Conservation (phyloP, 2,329 filamentous ascomycete genomes). For the Graphium sp. region DNA sequence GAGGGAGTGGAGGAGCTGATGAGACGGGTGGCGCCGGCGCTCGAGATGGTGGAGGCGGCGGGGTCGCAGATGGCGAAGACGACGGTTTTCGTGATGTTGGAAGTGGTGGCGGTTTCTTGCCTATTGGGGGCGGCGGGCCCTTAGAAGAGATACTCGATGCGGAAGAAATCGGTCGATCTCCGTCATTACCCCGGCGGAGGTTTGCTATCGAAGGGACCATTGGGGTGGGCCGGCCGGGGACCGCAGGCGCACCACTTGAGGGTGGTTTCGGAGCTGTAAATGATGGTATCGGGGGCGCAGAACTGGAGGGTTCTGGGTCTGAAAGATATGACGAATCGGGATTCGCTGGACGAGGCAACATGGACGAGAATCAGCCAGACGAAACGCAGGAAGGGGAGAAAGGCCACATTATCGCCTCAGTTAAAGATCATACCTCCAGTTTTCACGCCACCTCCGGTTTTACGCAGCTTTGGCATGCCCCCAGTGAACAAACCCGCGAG, state of each 20-base stretch:
- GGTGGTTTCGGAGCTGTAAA: conserved; percentile 43
- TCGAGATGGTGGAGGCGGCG: conserved; percentile 17
- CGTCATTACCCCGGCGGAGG: conserved; percentile 31
- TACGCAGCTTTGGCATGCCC: conserved; percentile 89
- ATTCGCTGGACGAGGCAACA: conserved; percentile 10
- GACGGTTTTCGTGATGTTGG: conserved; percentile 44
- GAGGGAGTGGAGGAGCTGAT: conserved; percentile 18
- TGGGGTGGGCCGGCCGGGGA: conserved; percentile 17
- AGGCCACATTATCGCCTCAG: not conserved
- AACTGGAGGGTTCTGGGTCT: conserved; percentile 53
- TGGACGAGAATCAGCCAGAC: not conserved
- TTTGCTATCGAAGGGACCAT: conserved; percentile 35
- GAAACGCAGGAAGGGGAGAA: not conserved
- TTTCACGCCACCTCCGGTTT: conserved; percentile 64
- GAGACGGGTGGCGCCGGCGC: conserved; percentile 14
- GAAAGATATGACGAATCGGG: conserved; percentile 57
- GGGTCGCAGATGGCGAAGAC: conserved; percentile 15
- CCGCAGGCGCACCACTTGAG: conserved; percentile 24
- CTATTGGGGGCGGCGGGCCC: conserved; percentile 61
- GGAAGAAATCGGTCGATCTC: conserved; percentile 40
- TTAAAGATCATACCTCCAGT: conserved; percentile 30
- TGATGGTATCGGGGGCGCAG: conserved; percentile 34
- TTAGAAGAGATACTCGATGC: conserved; percentile 39
- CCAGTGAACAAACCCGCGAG: conserved; percentile 78
- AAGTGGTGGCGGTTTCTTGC: conserved; percentile 55